Percentiles rank a stretch among this genome's conserved stretches.
phyloP scores from a whole-genome alignment of 2,329 filamentous ascomycete species.

The Moelleriella libera region DNA sequence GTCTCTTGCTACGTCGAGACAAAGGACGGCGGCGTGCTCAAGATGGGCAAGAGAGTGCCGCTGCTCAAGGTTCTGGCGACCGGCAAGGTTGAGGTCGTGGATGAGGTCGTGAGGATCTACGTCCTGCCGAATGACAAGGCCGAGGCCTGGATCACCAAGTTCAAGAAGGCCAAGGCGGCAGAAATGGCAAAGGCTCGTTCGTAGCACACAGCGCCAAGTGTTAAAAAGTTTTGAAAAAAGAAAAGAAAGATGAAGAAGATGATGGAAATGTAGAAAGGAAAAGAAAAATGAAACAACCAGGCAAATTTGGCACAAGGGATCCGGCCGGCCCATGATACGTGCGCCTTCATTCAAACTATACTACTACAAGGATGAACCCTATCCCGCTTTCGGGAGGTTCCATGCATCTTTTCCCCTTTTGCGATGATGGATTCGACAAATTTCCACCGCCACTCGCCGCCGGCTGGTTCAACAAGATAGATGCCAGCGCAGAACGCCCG shows the following conservation, averaged over 20 bases:
- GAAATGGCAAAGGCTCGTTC: slow-evolving; percentile 18
- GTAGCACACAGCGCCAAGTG: neutral
- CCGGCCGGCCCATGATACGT: too few relatives aligned
- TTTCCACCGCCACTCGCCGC: too few relatives aligned
- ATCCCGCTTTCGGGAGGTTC: too few relatives aligned
- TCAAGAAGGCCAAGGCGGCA: slow-evolving; percentile 58
- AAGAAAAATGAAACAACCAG: too few relatives aligned
- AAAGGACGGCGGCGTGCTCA: slow-evolving; percentile 61
- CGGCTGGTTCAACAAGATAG: too few relatives aligned
- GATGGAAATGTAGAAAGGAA: neutral
- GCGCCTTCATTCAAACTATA: too few relatives aligned
- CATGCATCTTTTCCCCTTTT: too few relatives aligned
- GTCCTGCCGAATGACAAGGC: slow-evolving; percentile 62
- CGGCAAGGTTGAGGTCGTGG: slow-evolving; percentile 75
- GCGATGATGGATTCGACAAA: too few relatives aligned
- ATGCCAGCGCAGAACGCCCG: too few relatives aligned
- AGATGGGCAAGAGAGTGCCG: slow-evolving; percentile 74
- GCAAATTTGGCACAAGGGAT: too few relatives aligned
- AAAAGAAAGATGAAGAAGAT: neutral
- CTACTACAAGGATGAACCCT: too few relatives aligned
- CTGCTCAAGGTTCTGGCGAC: slow-evolving; percentile 60
- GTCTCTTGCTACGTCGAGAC: slow-evolving; percentile 93
- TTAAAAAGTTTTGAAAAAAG: neutral
- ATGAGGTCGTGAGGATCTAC: slow-evolving; percentile 71
- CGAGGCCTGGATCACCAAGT: slow-evolving; percentile 66